Base-by-base conservation (phyloP, 495 filamentous ascomycete species). In the Glarea lozoyensis region DNA sequence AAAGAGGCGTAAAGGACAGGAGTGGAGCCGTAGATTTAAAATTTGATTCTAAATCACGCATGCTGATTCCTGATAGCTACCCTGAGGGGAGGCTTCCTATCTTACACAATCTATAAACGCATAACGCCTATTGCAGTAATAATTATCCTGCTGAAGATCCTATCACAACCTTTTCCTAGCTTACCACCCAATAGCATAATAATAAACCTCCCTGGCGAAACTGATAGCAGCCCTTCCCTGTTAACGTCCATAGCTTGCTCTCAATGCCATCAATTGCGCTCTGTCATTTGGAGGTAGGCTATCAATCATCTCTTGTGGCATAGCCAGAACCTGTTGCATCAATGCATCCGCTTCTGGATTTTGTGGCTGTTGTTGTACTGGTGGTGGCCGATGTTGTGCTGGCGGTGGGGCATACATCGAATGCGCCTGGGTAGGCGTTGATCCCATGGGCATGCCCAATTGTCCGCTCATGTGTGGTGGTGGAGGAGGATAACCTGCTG, bases 261-360 rank as follows among this genome's bases (percentile, higher is more conserved):
- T 66, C 24, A 94, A 60, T 21, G 77, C 65, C 68, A 94, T 71
- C 37, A 94, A 79, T 59, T 95, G 88, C 30, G 69, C 73, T 25
- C 84, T 70, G 47, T 88, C 79, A 20, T 69, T 69, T 15, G 84
- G 81, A 4, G 82, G 79, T 13, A 95, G 62, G 32, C 75, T 70
- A 58, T 89, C 81, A 52, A 95, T 84, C 40, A 78, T 70, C 42
- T 81, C 72, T 49, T 84, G 79, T 10, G 86, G 72, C 69, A 95
- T 75, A 36, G 59, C 73, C 60, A 94, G 63, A 7, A 94, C 82
- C 40, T 85, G 80, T 42, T 79, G 72, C 54, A 94, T 72, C 37
- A 90, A 64, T 41, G 78, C 73, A 13, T 84, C 79, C 34, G 79
- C 11, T 65, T 66, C 37, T 58, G 60, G 55, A 12, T 63, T 61